Percentiles rank a stretch among this genome's conserved stretches.
Evolutionary conservation across 2,329 filamentous ascomycete genomes (phyloP).

Genomic region (Nemania sp.): DNA sequence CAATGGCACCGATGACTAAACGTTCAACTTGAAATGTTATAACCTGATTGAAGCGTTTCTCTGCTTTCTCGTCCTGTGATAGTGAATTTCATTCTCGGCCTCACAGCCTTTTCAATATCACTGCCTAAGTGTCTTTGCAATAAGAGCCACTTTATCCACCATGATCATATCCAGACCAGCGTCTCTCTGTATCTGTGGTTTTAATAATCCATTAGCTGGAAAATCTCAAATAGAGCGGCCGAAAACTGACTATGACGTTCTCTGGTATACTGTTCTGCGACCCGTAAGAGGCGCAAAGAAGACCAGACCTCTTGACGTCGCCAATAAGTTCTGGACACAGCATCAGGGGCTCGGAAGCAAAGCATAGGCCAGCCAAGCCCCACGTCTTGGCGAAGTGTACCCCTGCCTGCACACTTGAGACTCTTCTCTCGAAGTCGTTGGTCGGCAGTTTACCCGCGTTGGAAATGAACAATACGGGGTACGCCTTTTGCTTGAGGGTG

Average conservation of each 20-base stretch:
- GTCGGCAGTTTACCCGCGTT: conserved; percentile 5
- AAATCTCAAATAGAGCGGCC: too few species aligned
- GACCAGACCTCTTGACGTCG: neutral
- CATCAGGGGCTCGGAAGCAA: conserved; percentile 6
- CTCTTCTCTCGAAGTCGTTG: conserved; percentile 1
- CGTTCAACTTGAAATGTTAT: too few species aligned
- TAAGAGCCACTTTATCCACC: conserved; percentile 12
- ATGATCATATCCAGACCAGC: conserved; percentile 2
- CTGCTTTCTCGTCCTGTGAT: too few species aligned
- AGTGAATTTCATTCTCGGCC: too few species aligned
- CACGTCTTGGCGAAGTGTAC: conserved; percentile 8
- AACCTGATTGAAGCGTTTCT: too few species aligned
- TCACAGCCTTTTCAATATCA: too few species aligned
- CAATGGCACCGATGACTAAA: too few species aligned
- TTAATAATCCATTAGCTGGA: neutral
- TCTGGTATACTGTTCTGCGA: conserved; percentile 4
- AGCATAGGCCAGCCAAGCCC: conserved; percentile 2
- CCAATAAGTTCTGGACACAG: conserved; percentile 7
- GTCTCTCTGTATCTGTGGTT: conserved; percentile 8
- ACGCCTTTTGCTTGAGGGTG: conserved; percentile 9
- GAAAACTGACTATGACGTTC: conserved; percentile 2
- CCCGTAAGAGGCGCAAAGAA: conserved; percentile 7
- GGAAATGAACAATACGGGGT: conserved; percentile 4
- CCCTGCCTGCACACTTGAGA: conserved; percentile 3
- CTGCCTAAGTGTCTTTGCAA: neutral